Conservation (phyloP, 2,329 filamentous ascomycete genomes). For the Ciborinia camelliae region DNA sequence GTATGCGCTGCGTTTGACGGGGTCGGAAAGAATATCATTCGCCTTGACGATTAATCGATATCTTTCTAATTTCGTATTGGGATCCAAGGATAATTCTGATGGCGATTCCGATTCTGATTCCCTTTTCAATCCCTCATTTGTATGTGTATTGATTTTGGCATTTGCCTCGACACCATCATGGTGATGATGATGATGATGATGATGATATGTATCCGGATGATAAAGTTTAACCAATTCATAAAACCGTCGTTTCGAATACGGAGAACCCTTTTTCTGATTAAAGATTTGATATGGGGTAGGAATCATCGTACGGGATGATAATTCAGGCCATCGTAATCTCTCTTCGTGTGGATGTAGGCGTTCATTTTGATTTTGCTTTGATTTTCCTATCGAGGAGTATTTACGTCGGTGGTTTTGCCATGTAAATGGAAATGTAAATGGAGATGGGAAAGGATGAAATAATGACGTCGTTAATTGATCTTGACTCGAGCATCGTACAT, state of each 20-base stretch:
- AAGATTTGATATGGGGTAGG: constrained; percentile 89
- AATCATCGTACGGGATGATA: constrained; percentile 31
- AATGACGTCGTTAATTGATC: constrained; percentile 37
- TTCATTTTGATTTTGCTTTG: too few species aligned
- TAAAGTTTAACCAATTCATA: constrained; percentile 94
- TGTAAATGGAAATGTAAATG: too few species aligned
- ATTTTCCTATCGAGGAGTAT: too few species aligned
- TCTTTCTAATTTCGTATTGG: constrained; percentile 70
- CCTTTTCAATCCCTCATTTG: constrained; percentile 42
- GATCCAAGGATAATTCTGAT: too few species aligned
- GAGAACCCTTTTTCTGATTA: constrained; percentile 52
- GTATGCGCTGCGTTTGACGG: constrained; percentile 73
- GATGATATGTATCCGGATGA: constrained; percentile 80
- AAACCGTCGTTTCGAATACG: constrained; percentile 80
- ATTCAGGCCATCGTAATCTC: constrained; percentile 36
- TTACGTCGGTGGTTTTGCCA: constrained; percentile 30
- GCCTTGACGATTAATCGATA: constrained; percentile 87
- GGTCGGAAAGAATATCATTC: constrained; percentile 82
- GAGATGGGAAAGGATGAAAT: too few species aligned
- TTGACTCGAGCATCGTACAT: too few species aligned
- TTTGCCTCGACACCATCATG: too few species aligned
- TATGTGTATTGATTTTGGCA: too few species aligned
- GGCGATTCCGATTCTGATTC: too few species aligned
- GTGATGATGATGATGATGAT: too few species aligned
- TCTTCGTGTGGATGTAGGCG: too few species aligned